Base-by-base conservation (phyloP, 495 filamentous ascomycete species). In the Aspergillus bertholletiae region DNA sequence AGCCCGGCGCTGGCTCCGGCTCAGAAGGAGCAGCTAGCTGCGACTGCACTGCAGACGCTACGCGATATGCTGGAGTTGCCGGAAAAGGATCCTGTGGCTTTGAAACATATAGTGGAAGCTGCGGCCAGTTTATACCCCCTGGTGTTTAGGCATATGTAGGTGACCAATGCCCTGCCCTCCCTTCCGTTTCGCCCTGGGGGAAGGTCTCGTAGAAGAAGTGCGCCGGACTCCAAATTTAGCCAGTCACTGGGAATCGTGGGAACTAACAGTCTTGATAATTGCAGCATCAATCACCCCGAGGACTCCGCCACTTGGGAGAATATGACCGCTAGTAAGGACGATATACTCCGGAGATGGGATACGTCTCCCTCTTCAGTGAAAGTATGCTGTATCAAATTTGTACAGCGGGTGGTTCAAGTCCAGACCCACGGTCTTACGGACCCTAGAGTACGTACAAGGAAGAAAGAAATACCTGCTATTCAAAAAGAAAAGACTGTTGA, bases 301-400 rank as follows among this genome's bases (percentile, higher is more conserved):
- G 89, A 96, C 62, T 74, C 70, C n/a, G 74, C 83, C 46, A 82
- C 83, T 48, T 98, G 94, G 94, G 88, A 93, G 58, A 82, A 83
- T 40, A 96, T 97, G 83, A 80, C 82, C 46, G 79, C 85, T 11
- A 94, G 97, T 71, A 98, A 98, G 74, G 83, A 85, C 18, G 88
- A 86, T 47, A 92, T 98, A 52, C 69, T 97, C 54, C 84, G 80
- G 45, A 82, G 92, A 66, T 96, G 92, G 94, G 94, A 97, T 70
- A 79, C 78, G 21, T 90, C 89, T 9, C 76, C 83, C 3, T 76
- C 83, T 8, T 84, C 89, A 1, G 83, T 97, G 41, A 87, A 86
- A 64, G 81, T 97, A 64, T 93, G 90, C 78, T 97, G 94, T 71
- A 88, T 97, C 79, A 98, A 98, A 67, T 97, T 98, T 64, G 85